Conservation (phyloP, 1,284 basidiomycete genomes). For the Cystobasidium pallidum region DNA sequence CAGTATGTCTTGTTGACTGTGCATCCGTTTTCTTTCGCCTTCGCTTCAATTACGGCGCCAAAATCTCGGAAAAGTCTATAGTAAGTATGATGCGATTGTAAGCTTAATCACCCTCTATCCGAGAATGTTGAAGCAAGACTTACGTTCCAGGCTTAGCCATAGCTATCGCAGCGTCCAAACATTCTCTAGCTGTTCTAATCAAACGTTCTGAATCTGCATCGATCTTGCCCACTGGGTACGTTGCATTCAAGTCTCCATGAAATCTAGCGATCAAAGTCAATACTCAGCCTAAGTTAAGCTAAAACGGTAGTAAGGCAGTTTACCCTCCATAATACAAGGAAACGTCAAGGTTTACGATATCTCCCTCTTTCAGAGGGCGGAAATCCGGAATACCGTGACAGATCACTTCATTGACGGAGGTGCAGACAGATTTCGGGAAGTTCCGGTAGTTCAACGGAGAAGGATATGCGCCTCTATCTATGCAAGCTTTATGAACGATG, state of each 20-base stretch:
- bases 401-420: slow-evolving; percentile 92
- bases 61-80: slow-evolving; percentile 59
- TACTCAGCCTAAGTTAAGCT: neutral
- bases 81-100: no score
- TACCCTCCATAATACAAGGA: slow-evolving; percentile 67
- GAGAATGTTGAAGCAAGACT: neutral
- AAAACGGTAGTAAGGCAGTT: no score
- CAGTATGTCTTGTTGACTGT: slow-evolving; percentile 84
- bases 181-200: slow-evolving; percentile 76
- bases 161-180: slow-evolving; percentile 74
- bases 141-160: slow-evolving; percentile 51
- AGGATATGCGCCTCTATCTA: slow-evolving; percentile 91
- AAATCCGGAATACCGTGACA: slow-evolving; percentile 92
- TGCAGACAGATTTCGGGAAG: slow-evolving; percentile 97
- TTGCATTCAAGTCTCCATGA: slow-evolving; percentile 85
- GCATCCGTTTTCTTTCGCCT: slow-evolving; percentile 77
- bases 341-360: slow-evolving; percentile 86
- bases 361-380: slow-evolving; percentile 80
- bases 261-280: slow-evolving; percentile 60
- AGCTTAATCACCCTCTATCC: neutral
- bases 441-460: slow-evolving; percentile 89
- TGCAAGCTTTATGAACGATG: slow-evolving; percentile 89
- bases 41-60: slow-evolving; percentile 67
- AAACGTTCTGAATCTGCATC: slow-evolving; percentile 75
- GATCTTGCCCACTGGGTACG: slow-evolving; percentile 70